Evolutionary conservation across 345 rosid species (phyloP).

Genomic region (Pseudoturritis turrita): DNA sequence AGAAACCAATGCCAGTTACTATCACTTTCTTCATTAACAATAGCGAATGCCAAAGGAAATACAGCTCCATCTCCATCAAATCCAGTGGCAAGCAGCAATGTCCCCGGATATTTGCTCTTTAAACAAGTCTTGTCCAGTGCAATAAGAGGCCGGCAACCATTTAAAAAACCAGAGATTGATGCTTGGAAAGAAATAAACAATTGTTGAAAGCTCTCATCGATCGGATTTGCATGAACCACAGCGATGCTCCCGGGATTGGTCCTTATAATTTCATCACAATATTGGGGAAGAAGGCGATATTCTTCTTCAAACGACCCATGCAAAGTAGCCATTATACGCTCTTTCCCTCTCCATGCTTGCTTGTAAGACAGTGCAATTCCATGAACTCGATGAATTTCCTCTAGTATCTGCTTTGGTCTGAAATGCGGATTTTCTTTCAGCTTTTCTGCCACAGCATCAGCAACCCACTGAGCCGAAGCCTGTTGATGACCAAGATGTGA

Average conservation of each 20-base stretch:
- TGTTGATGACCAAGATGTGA: conserved; percentile 92
- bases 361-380: conserved; percentile 85
- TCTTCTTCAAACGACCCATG: conserved; percentile 94
- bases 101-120: conserved; percentile 77
- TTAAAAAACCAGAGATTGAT: conserved; percentile 74
- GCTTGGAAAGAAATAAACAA: conserved; percentile 80
- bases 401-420: conserved; percentile 85
- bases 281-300: conserved; percentile 77
- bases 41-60: conserved; percentile 80
- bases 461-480: conserved; percentile 95
- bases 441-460: conserved; percentile 66
- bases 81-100: conserved; percentile 77
- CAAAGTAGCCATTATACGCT: conserved; percentile 71
- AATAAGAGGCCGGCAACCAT: conserved; percentile 79
- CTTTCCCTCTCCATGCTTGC: conserved; percentile 98
- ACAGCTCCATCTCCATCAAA: conserved; percentile 86
- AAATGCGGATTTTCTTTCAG: conserved; percentile 70
- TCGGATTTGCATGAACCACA: conserved; percentile 52
- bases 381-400: conserved; percentile 79
- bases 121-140: conserved; percentile 65
- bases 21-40: conserved; percentile 72
- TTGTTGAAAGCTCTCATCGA: conserved; percentile 63
- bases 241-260: conserved; percentile 83
- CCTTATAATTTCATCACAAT: conserved; percentile 68
- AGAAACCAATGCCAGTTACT: conserved; percentile 85